Percentiles rank a stretch among this genome's conserved stretches.
Conservation (phyloP, 768 basidiomycete species). For the Serendipita sp. region DNA sequence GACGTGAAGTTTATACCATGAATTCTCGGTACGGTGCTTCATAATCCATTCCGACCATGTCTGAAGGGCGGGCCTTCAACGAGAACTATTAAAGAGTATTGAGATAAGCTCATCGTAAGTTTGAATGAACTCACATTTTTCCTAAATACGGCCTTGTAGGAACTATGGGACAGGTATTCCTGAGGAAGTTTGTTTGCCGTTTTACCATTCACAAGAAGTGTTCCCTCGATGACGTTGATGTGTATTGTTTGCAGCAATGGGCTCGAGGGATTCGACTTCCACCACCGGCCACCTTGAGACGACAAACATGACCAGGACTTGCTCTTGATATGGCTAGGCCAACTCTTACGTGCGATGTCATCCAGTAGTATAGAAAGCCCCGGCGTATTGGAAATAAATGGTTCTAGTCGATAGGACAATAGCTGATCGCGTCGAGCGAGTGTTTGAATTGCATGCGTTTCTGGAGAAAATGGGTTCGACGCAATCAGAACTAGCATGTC, state of each 20-base stretch:
- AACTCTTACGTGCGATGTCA: conserved; percentile 17
- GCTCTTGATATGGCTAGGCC: conserved; percentile 17
- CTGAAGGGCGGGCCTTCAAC: conserved; percentile 20
- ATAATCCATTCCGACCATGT: conserved; percentile 22
- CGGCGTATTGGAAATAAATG: conserved; percentile 11
- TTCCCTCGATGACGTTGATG: conserved; percentile 27
- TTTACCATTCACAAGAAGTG: conserved; percentile 27
- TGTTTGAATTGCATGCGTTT: neutral
- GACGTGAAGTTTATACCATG: conserved; percentile 12
- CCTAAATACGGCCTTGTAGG: conserved; percentile 24
- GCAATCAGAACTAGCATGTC: neutral
- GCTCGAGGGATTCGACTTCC: conserved; percentile 9
- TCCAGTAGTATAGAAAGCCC: conserved; percentile 16
- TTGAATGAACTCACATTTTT: conserved; percentile 15
- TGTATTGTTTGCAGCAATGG: conserved; percentile 17
- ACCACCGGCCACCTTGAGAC: conserved; percentile 14
- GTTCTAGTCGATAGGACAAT: conserved; percentile 19
- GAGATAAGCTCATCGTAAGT: neutral
- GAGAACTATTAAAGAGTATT: conserved; percentile 13
- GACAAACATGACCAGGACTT: conserved; percentile 10
- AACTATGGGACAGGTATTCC: conserved; percentile 18
- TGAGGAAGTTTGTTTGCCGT: conserved; percentile 24
- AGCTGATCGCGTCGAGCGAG: conserved; percentile 17
- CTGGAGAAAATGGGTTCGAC: neutral
- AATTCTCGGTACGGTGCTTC: conserved; percentile 15